Evolutionary conservation across 495 filamentous ascomycete species (phyloP), one percentile per base, ranked within the genome.

Genomic region (Aspergillus mulundensis): DNA sequence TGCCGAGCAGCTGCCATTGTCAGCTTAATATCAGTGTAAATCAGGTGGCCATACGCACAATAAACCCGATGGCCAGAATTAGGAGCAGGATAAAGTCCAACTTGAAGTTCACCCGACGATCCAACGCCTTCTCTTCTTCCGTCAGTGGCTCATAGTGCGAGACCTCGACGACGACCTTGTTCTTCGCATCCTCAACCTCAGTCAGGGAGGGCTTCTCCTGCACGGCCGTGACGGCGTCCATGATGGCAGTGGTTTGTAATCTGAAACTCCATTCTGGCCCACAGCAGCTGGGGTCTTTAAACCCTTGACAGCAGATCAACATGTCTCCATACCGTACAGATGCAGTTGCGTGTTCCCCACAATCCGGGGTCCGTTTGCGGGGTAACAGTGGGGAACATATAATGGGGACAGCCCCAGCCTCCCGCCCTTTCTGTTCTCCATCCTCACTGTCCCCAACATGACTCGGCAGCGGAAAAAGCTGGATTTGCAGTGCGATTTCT

Each of bases 51-150:
- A 20, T n/a, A n/a, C 19, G 47, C 18, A 50, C 47, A 16, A 39
- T 50, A 20, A 50, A 50, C 47, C 47, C 47, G 38, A 50, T 50
- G 3, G 47, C 28, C 7, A 50, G 47, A 38, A 50, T 50, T 14
- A 50, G 15, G 11, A 50, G 47, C 28, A 50, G 30, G 18, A 12
- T 36, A 38, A 34, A 50, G 30, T 50, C 47, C 7, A 50, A 7
- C 30, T 50, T 50, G 1, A 50, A 14, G 10, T 50, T 50, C 0
- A 50, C 30, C 28, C 47, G 12, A 7, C 30, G 11, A 23, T 50
- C 47, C 16, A 50, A 16, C 30, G 25, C 30, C 32, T 50, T 50
- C 18, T 50, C 47, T 14, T 36, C 47, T 14, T 50, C 47, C 7
- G 28, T 38, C 2, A 50, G 5, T 10, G 47, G 28, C 30, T 36